A percentile compares a stretch with the other conserved stretches of the same genome.
phyloP scores from a whole-genome alignment of 1,139 yeast species.

The Kodamaea suecica region DNA sequence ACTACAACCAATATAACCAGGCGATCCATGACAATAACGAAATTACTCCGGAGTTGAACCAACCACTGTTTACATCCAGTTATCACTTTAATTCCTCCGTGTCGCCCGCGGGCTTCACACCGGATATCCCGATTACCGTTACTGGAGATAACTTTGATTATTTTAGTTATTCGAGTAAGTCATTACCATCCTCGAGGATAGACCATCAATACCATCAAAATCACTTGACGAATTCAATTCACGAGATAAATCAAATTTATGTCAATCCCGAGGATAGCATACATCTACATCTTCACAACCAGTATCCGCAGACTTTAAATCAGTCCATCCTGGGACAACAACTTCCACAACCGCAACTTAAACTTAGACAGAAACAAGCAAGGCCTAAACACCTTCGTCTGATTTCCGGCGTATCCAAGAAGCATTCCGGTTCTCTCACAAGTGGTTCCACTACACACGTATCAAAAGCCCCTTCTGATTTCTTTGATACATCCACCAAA shows the following conservation, averaged over 20 bases:
- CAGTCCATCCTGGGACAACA: neutral
- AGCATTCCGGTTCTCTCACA: constrained; percentile 1
- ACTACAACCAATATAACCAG: too few relatives aligned
- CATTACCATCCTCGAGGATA: constrained; percentile 13
- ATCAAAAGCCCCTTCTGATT: too few relatives aligned
- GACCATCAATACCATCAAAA: too few relatives aligned
- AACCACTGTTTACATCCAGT: too few relatives aligned
- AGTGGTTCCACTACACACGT: too few relatives aligned
- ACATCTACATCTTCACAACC: too few relatives aligned
- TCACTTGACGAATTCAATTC: too few relatives aligned
- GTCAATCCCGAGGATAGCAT: too few relatives aligned
- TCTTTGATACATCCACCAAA: constrained; percentile 15
- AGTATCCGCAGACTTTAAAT: too few relatives aligned
- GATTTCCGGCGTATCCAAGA: constrained; percentile 6
- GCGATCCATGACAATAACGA: too few relatives aligned
- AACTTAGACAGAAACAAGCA: neutral
- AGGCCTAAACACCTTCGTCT: constrained; percentile 8
- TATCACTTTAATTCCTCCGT: too few relatives aligned
- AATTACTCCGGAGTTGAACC: neutral
- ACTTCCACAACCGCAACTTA: constrained; percentile 13
- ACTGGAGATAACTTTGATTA: constrained; percentile 8
- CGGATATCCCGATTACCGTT: neutral
- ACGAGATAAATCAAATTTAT: too few relatives aligned
- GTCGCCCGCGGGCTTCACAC: neutral
- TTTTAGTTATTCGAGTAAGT: constrained; percentile 12